A percentile compares a stretch with the other conserved stretches of the same genome.
phyloP scores from a whole-genome alignment of 106 monocot genomes.

The Cymbidium sinense region DNA sequence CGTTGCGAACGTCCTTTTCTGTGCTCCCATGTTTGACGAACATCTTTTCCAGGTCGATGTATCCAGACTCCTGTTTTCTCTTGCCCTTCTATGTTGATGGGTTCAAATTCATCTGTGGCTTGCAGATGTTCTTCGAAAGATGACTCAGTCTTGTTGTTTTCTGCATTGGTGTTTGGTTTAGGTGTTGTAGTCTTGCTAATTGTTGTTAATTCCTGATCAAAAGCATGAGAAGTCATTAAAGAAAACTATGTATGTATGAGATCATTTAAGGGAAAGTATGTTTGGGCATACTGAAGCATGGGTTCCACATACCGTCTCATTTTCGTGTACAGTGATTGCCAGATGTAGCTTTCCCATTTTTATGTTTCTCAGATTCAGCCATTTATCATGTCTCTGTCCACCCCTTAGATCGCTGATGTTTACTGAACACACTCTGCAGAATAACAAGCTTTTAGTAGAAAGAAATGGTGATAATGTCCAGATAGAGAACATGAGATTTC shows the following conservation, averaged over 20 bases:
- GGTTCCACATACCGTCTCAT: conserved; percentile 16
- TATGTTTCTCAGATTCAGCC: conserved; percentile 56
- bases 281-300: not conserved
- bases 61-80: conserved; percentile 17
- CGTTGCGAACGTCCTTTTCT: conserved; percentile 9
- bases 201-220: not conserved
- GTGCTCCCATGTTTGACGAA: conserved; percentile 15
- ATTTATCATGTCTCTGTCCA: conserved; percentile 75
- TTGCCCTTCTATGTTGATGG: conserved; percentile 16
- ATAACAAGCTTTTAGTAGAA: not conserved
- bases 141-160: conserved; percentile 7
- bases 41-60: conserved; percentile 9
- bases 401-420: conserved; percentile 42
- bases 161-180: not conserved
- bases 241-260: not conserved
- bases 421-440: conserved; percentile 44
- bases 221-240: not conserved
- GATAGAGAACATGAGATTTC: no score
- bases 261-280: not conserved
- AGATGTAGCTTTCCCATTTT: conserved; percentile 73
- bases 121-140: not conserved
- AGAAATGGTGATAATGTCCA: no score
- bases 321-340: conserved; percentile 61
- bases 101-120: conserved; percentile 4
- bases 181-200: no score